These are phyloP conservation scores for Alternaria infectoria DNA, from an alignment of 2,329 filamentous ascomycete species.

Conservation along the genomic window DNA sequence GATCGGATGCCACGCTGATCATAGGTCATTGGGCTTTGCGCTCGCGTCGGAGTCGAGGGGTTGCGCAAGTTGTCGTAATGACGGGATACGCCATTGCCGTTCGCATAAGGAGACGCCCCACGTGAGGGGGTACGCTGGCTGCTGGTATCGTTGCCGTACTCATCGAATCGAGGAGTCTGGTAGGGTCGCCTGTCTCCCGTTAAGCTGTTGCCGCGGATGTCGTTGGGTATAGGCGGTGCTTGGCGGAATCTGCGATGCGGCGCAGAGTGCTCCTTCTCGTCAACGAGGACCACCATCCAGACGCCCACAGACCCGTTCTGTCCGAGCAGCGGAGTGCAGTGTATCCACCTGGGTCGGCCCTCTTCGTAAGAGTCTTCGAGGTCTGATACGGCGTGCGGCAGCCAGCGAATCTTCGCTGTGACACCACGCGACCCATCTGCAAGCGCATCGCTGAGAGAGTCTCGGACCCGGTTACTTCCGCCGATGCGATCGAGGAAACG, in stretches of 20 bases:
- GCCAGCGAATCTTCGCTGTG: slow-evolving; percentile 77
- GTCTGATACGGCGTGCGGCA: slow-evolving; percentile 46
- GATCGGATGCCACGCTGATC: slow-evolving; percentile 20
- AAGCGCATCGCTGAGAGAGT: slow-evolving; percentile 65
- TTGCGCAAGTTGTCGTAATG: slow-evolving; percentile 13
- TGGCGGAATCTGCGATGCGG: slow-evolving; percentile 36
- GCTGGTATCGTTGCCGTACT: slow-evolving; percentile 13
- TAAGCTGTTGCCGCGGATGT: slow-evolving; percentile 26
- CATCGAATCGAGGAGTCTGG: slow-evolving; percentile 5
- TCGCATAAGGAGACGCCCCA: background rate
- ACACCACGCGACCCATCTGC: slow-evolving; percentile 69
- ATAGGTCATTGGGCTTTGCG: slow-evolving; percentile 1
- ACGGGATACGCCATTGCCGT: slow-evolving; percentile 8
- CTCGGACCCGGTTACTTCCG: slow-evolving; percentile 59
- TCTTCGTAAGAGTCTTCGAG: slow-evolving; percentile 57
- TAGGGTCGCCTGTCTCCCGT: background rate
- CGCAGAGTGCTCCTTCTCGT: slow-evolving; percentile 52
- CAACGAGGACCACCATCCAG: slow-evolving; percentile 79
- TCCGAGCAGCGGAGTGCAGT: slow-evolving; percentile 75
- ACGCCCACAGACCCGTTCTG: slow-evolving; percentile 72
- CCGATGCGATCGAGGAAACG: slow-evolving; percentile 57
- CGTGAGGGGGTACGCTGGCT: background rate
- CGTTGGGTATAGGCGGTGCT: slow-evolving; percentile 39
- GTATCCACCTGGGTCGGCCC: slow-evolving; percentile 74
- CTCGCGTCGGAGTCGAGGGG: slow-evolving; percentile 11